Percentiles rank a stretch among this genome's conserved stretches.
Evolutionary conservation across 2,329 filamentous ascomycete genomes (phyloP).

Genomic region (Aspergillus viridinutans): DNA sequence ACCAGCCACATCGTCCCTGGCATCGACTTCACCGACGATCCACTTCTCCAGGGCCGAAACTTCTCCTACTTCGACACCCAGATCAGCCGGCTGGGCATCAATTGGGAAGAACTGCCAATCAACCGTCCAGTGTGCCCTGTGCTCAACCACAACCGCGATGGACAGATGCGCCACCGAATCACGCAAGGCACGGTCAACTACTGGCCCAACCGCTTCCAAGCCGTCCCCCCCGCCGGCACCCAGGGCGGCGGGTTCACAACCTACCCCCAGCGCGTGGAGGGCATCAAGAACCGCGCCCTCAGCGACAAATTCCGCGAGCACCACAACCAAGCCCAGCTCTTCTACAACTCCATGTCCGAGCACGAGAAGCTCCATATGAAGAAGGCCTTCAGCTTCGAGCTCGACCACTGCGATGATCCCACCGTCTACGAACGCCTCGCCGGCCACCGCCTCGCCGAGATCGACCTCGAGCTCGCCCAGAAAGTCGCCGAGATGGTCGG

Average conservation of each 20-base stretch:
- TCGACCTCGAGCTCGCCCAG: constrained; percentile 66
- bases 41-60: constrained; percentile 69
- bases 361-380: neutral
- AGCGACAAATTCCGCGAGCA: neutral
- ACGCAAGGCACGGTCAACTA: constrained; percentile 71
- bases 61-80: constrained; percentile 54
- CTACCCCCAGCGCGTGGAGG: constrained; percentile 33
- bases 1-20: constrained; percentile 75
- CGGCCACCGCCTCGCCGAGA: constrained; percentile 60
- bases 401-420: constrained; percentile 63
- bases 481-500: constrained; percentile 68
- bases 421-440: constrained; percentile 71
- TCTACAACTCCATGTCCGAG: neutral
- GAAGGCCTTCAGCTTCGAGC: constrained; percentile 24
- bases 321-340: neutral
- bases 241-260: constrained; percentile 67
- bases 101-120: constrained; percentile 74
- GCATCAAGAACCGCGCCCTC: constrained; percentile 61
- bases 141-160: constrained; percentile 74
- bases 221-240: constrained; percentile 57
- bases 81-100: constrained; percentile 64
- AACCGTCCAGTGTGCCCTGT: constrained; percentile 71
- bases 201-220: constrained; percentile 69
- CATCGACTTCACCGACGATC: constrained; percentile 72
- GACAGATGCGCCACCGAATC: constrained; percentile 68